Base-by-base conservation (phyloP, 2,329 filamentous ascomycete species). In the Colletotrichum sp. region DNA sequence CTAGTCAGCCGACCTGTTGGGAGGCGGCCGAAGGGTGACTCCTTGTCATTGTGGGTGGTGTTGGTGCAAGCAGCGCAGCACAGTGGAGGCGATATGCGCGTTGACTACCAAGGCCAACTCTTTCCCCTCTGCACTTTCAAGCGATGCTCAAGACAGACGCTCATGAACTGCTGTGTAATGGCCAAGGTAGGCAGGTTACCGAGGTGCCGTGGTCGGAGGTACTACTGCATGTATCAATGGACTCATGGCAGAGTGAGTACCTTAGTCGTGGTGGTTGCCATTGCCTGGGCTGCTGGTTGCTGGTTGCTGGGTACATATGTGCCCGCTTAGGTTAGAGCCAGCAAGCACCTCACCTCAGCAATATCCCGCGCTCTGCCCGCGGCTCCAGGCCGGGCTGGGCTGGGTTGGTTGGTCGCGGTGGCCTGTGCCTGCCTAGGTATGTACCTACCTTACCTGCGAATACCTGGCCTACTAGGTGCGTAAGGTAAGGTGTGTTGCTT, bases 361-460 rank as follows among this genome's bases (percentile, higher is more conserved):
- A 21, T 49, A 49, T 49, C 44, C 44, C 44, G n/a, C 44, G 44
- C 44, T 24, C 32, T 21, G 60, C 62, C 44, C 39, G 26, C 44
- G 24, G n/a, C 55, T 24, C 59, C n/a, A 60, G 69, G 49, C 62
- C 21, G 34, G 59, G 32, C 24, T 70, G 59, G 59, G 34, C 63
- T 63, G 55, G 72, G 68, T 44, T 65, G 36, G 30, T 57, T 55
- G 69, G 63, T 57, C 52, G 44, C 52, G 26, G 62, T 77, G 75
- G 52, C 55, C 69, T 75, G 67, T 62, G 49, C 73, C 73, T 73
- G 36, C 71, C 62, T 52, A 24, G 44, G 44, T 52, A 49, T 21
- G 18, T 49, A 52, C n/a, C n/a, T 52, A 52, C 44, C 10, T 52
- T 52, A 52, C 44, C 44, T 52, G 44, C 44, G 44, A 52, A 52